A percentile compares a stretch with the other conserved stretches of the same genome.
Conservation (phyloP, 148 eudicot genomes). For the Fagopyrum tataricum region DNA sequence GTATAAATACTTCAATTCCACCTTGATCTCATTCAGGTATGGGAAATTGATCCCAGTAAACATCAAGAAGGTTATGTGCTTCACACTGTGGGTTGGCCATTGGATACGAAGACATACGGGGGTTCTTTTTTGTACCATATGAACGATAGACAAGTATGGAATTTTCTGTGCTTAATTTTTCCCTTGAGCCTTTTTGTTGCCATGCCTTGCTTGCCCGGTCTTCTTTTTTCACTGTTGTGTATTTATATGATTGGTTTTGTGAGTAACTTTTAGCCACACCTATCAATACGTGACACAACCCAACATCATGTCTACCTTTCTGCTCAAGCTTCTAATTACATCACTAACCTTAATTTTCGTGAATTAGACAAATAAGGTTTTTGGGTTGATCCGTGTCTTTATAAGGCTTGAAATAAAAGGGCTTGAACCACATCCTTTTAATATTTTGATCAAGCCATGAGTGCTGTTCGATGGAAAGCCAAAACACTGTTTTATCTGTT, state of each 20-base stretch:
- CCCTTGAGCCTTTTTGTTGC: neutral
- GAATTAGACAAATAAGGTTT: neutral
- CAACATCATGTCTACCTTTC: neutral
- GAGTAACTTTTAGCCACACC: neutral
- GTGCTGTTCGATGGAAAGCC: neutral
- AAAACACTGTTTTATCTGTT: neutral
- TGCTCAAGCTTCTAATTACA: neutral
- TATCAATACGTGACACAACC: neutral
- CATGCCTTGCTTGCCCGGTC: neutral
- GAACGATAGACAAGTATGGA: conserved; percentile 77
- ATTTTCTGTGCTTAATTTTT: neutral
- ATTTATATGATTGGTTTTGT: neutral
- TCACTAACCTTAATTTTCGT: neutral
- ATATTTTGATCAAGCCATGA: neutral
- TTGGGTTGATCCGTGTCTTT: neutral
- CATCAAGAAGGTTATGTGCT: conserved; percentile 80
- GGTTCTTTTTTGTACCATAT: conserved; percentile 95
- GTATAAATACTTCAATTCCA: neutral
- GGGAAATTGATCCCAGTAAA: conserved; percentile 79
- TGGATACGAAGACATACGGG: conserved; percentile 83
- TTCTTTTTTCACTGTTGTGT: neutral
- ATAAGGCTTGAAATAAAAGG: neutral
- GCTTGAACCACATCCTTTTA: neutral
- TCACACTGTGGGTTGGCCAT: conserved; percentile 96
- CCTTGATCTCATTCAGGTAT: conserved; percentile 43